Base-by-base conservation (phyloP, 1,139 yeast species). In the Saccharomyces hybrid region DNA sequence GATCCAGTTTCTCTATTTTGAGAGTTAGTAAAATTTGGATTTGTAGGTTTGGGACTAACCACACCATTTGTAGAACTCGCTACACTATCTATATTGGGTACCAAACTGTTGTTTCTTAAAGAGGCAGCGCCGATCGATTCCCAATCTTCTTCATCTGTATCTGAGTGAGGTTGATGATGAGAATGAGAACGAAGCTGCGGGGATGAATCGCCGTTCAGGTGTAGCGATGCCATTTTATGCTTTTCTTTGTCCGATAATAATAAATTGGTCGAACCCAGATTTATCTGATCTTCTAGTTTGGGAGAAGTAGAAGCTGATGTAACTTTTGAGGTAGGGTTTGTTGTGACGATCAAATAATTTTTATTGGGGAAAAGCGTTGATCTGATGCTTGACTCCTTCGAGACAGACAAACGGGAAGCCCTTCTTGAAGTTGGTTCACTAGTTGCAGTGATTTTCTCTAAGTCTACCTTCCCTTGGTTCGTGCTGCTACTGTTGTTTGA, bases 121-220 rank as follows among this genome's bases (percentile, higher is more conserved):
- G 78, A 72, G 50, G 78, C 85, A 0, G 97, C 89, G 1, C 97
- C 97, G 53, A 90, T 85, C 0, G 89, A 75, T 59, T 84, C 88
- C 98, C 98, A 90, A 70, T 90, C 97, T 69, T 90, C 98, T 67
- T 91, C 97, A 70, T 90, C 98, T 0, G 96, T 88, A 63, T 88
- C 84, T 13, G 73, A 69, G 52, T 67, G 67, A 32, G 59, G 49
- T 20, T 51, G 30, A n/a, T 50, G 23, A 41, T 16, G 20, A 28
- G 53, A 30, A 47, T 31, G 26, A 26, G 16, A 11, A 30, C 42
- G 11, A 47, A 38, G 9, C 44, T 48, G 16, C 28, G 42, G 23
- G 14, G 49, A 42, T 30, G 41, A 27, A 13, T 47, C 28, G 6
- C 16, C 41, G 28, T 28, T 14, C 27, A 41, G 4, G 38, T n/a